These are phyloP conservation scores for Populus tremula DNA, from an alignment of 345 rosid species.

Conservation along the genomic window DNA sequence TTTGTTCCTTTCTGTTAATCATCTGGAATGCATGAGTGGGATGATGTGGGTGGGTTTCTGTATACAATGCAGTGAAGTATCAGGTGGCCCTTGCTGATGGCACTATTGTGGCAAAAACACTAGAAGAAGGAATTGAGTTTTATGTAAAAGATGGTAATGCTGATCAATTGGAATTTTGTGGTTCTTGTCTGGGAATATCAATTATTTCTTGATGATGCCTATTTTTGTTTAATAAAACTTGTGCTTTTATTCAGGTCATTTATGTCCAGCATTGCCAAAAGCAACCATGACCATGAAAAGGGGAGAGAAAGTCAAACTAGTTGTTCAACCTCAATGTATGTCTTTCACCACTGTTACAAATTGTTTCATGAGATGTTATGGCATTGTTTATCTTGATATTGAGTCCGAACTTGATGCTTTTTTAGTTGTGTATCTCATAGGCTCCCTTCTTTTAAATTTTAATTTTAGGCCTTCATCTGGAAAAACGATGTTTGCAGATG, in stretches of 20 bases:
- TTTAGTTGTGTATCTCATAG: no score
- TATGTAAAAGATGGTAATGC: conserved; percentile 55
- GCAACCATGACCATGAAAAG: conserved; percentile 49
- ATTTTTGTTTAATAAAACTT: not conserved
- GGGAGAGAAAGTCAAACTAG: conserved; percentile 53
- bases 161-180: conserved; percentile 1
- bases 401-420: not conserved
- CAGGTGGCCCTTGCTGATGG: conserved; percentile 42
- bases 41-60: not conserved
- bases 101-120: conserved; percentile 42
- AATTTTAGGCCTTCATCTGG: not conserved
- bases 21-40: not conserved
- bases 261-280: conserved; percentile 49
- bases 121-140: conserved; percentile 53
- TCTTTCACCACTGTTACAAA: not conserved
- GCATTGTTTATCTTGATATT: not conserved
- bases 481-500: conserved; percentile 39
- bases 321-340: conserved; percentile 55
- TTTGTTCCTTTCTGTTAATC: conserved; percentile 9
- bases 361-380: not conserved
- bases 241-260: conserved; percentile 39
- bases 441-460: not conserved
- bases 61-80: conserved; percentile 48
- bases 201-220: not conserved
- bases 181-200: not conserved